A percentile compares a stretch with the other conserved stretches of the same genome.
Evolutionary conservation across 164 flowering plant genomes (phyloP).

Genomic region (Magnolia officinalis): DNA sequence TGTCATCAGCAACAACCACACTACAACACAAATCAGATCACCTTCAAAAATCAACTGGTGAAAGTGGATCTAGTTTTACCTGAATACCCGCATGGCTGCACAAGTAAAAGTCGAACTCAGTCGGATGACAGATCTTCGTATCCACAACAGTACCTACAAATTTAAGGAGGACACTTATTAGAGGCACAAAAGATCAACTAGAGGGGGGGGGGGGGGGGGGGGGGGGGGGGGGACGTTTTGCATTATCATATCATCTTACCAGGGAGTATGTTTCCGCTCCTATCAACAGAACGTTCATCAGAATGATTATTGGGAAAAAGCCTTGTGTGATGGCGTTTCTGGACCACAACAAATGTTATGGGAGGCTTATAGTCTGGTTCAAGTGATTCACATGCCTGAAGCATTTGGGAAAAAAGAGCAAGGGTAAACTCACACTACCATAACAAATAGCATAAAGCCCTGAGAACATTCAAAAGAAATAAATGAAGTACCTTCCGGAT

Average conservation of each 20-base stretch:
- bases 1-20: background rate
- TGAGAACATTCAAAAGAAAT: background rate
- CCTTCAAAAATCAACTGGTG: background rate
- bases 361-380: slow-evolving; percentile 21
- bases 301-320: slow-evolving; percentile 16
- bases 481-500: slow-evolving; percentile 31
- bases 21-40: background rate
- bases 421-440: background rate
- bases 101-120: slow-evolving; percentile 59
- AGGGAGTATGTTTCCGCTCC: slow-evolving; percentile 21
- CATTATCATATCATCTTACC: slow-evolving; percentile 7
- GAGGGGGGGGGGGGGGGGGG: too few species aligned
- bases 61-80: slow-evolving; percentile 23
- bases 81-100: slow-evolving; percentile 71
- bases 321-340: slow-evolving; percentile 21
- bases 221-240: too few species aligned
- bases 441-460: background rate
- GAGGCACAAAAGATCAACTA: background rate
- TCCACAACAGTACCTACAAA: slow-evolving; percentile 68
- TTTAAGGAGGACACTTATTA: background rate
- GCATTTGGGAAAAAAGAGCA: background rate
- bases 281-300: slow-evolving; percentile 11
- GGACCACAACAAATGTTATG: slow-evolving; percentile 21
- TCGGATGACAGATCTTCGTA: slow-evolving; percentile 60
- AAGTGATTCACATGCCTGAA: slow-evolving; percentile 25